A percentile compares a stretch with the other conserved stretches of the same genome.
phyloP scores from a whole-genome alignment of 768 basidiomycete species.

The Leccinum olivaceopallidum region DNA sequence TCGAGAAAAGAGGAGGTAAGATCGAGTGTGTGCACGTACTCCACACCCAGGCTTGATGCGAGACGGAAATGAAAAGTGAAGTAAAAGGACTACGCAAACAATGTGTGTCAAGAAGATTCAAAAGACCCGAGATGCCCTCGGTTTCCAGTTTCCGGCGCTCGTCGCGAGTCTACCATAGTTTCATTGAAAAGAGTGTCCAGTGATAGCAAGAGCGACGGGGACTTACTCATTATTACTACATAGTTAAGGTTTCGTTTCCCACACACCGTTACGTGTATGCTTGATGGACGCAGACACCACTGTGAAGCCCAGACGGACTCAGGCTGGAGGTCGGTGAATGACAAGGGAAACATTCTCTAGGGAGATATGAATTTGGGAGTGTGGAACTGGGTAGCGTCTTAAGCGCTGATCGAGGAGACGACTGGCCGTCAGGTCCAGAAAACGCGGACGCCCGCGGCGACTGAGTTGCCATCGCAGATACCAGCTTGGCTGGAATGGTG shows the following conservation, averaged over 20 bases:
- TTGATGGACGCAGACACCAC: conserved; percentile 24
- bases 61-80: conserved; percentile 15
- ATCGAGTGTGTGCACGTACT: conserved; percentile 31
- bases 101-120: conserved; percentile 5
- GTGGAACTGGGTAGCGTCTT: conserved; percentile 14
- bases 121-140: not conserved
- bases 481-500: conserved; percentile 32
- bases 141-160: not conserved
- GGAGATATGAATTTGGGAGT: conserved; percentile 9
- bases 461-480: conserved; percentile 25
- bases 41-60: conserved; percentile 29
- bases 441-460: conserved; percentile 13
- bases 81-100: conserved; percentile 3
- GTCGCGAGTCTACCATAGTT: not conserved
- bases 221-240: conserved; percentile 11
- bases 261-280: conserved; percentile 29
- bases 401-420: conserved; percentile 20
- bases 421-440: not conserved
- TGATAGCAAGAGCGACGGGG: not conserved
- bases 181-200: not conserved
- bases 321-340: not conserved
- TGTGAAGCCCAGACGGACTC: conserved; percentile 12
- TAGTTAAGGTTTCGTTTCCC: conserved; percentile 21
- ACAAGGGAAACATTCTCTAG: conserved; percentile 1
- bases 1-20: conserved; percentile 5